These are phyloP conservation scores for Lachancea fermentati DNA, from an alignment of 805 yeast species.

Conservation along the genomic window DNA sequence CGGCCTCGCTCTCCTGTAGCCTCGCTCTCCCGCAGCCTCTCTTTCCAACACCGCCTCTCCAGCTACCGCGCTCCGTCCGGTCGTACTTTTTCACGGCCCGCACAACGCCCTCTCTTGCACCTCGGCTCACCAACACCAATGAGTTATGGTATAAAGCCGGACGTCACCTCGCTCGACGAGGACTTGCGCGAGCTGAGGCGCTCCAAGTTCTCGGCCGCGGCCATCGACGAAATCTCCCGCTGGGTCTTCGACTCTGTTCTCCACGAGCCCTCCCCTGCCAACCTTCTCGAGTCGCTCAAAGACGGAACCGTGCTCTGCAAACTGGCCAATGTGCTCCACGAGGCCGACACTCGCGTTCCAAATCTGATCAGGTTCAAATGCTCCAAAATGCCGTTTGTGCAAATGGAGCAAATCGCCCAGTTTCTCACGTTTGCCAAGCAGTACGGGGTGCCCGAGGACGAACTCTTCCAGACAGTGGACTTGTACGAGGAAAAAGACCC, in stretches of 20 bases:
- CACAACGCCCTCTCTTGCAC: too few relatives aligned
- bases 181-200: slow-evolving; percentile 48
- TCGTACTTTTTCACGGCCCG: too few relatives aligned
- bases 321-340: slow-evolving; percentile 34
- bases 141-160: slow-evolving; percentile 22
- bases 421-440: slow-evolving; percentile 57
- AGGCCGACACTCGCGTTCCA: slow-evolving; percentile 31
- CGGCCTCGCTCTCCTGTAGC: too few relatives aligned
- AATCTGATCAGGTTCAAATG: slow-evolving; percentile 44
- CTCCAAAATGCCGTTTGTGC: slow-evolving; percentile 67
- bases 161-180: slow-evolving; percentile 57
- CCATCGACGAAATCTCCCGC: slow-evolving; percentile 38
- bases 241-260: slow-evolving; percentile 49
- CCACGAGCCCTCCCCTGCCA: slow-evolving; percentile 33
- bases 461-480: slow-evolving; percentile 73
- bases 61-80: too few relatives aligned
- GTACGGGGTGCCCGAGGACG: slow-evolving; percentile 74
- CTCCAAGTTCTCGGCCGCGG: slow-evolving; percentile 42
- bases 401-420: slow-evolving; percentile 78
- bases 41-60: too few relatives aligned
- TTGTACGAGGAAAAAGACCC: slow-evolving; percentile 70
- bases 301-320: slow-evolving; percentile 56
- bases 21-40: too few relatives aligned
- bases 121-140: too few relatives aligned
- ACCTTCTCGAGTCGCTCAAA: slow-evolving; percentile 50